A percentile compares a stretch with the other conserved stretches of the same genome.
Evolutionary conservation across 257 asterid species (phyloP).

Genomic region (Solanum dulcamara): DNA sequence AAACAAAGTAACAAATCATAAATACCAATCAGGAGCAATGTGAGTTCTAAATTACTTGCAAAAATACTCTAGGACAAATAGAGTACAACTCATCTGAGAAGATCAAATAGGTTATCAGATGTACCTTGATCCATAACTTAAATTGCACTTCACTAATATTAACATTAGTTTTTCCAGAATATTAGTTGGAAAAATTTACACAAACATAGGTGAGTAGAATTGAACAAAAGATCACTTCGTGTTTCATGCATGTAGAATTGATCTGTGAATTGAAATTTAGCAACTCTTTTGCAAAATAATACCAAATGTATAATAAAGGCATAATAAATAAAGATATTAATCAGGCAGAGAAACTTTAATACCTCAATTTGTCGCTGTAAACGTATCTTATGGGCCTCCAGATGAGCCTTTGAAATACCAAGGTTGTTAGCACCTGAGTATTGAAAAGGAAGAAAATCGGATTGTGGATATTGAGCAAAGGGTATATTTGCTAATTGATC

Average conservation of each 20-base stretch:
- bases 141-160: neutral
- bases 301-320: neutral
- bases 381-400: slow-evolving; percentile 39
- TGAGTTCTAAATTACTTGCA: neutral
- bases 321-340: neutral
- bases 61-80: neutral
- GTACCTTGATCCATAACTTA: neutral
- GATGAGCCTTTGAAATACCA: slow-evolving; percentile 20
- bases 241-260: neutral
- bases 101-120: neutral
- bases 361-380: slow-evolving; percentile 77
- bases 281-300: neutral
- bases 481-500: too few relatives aligned
- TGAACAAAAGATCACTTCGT: neutral
- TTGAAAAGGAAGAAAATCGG: slow-evolving; percentile 8
- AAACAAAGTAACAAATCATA: neutral
- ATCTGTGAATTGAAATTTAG: neutral
- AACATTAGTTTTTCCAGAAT: neutral
- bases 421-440: slow-evolving; percentile 8
- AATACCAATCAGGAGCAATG: neutral
- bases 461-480: slow-evolving; percentile 18
- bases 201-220: too few relatives aligned
- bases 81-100: neutral
- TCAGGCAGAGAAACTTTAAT: slow-evolving; percentile 1
- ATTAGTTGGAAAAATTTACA: neutral